These are phyloP conservation scores for Entoloma clypeatum DNA, from an alignment of 1,284 basidiomycete species.

Conservation along the genomic window DNA sequence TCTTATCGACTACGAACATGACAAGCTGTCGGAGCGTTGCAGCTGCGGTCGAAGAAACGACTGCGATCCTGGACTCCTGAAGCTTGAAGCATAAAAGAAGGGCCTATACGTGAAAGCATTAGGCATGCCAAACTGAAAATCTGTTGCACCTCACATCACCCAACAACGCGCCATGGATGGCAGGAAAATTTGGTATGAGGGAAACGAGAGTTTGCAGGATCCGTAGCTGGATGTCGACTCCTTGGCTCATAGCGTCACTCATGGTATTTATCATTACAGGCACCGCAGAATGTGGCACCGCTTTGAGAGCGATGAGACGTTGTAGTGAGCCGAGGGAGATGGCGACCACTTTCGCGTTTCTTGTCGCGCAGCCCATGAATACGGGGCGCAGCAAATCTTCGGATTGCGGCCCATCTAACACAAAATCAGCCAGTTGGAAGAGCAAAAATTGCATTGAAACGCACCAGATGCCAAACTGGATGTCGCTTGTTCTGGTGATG, in stretches of 20 bases:
- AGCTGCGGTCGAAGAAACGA: constrained; percentile 96
- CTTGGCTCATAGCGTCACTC: constrained; percentile 84
- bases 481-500: constrained; percentile 68
- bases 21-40: constrained; percentile 95
- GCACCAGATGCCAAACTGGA: constrained; percentile 60
- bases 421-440: too few species aligned
- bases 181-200: constrained; percentile 82
- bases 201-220: constrained; percentile 89
- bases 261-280: constrained; percentile 79
- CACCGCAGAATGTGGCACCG: constrained; percentile 77
- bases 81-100: constrained; percentile 90
- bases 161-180: constrained; percentile 75
- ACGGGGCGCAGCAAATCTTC: constrained; percentile 85
- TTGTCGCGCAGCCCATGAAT: constrained; percentile 91
- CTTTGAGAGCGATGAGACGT: constrained; percentile 83
- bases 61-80: constrained; percentile 92
- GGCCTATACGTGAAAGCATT: constrained; percentile 47
- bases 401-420: constrained; percentile 76
- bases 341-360: constrained; percentile 90
- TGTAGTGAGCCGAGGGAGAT: constrained; percentile 91
- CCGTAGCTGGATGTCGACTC: constrained; percentile 91
- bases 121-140: background rate
- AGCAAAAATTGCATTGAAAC: constrained; percentile 27
- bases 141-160: constrained; percentile 61
- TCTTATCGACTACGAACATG: constrained; percentile 97